A percentile compares a stretch with the other conserved stretches of the same genome.
Conservation (phyloP, 495 filamentous ascomycete genomes). For the Choiromyces venosus region DNA sequence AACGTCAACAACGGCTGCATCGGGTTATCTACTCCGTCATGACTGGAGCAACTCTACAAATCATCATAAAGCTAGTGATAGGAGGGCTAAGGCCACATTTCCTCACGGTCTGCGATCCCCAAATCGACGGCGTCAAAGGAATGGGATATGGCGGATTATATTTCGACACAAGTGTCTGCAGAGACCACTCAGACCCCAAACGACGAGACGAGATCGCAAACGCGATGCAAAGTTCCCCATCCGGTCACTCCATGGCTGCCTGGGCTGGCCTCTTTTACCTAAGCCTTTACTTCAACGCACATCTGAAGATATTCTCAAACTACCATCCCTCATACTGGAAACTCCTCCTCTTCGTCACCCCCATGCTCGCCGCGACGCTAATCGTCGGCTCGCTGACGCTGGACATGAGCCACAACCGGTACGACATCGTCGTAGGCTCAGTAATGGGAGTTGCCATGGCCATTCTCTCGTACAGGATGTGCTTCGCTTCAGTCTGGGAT, state of each 20-base stretch:
- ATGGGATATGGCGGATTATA: constrained; percentile 46
- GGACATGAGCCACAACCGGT: constrained; percentile 53
- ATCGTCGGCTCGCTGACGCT: constrained; percentile 39
- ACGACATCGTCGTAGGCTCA: constrained; percentile 55
- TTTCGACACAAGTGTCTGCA: constrained; percentile 50
- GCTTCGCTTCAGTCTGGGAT: constrained; percentile 56
- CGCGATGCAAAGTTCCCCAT: constrained; percentile 56
- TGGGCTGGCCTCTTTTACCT: constrained; percentile 57
- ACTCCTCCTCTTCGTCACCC: constrained; percentile 43
- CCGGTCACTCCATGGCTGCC: constrained; percentile 55
- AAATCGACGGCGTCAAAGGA: constrained; percentile 44
- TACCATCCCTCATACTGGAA: constrained; percentile 50
- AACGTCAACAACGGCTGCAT: constrained; percentile 50
- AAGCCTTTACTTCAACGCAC: constrained; percentile 60
- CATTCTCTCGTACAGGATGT: constrained; percentile 54
- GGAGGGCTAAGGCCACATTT: constrained; percentile 58
- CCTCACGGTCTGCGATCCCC: constrained; percentile 54
- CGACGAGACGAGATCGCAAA: constrained; percentile 48
- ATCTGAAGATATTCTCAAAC: constrained; percentile 57
- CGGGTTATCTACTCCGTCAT: constrained; percentile 50
- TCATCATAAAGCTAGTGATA: constrained; percentile 55
- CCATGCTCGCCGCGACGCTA: constrained; percentile 43
- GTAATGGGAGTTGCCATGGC: constrained; percentile 56
- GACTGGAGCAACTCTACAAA: constrained; percentile 52
- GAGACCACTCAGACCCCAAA: constrained; percentile 48